Evolutionary conservation across 352 stramenopile genomes (phyloP).

Genomic region (Phytophthora lateralis): DNA sequence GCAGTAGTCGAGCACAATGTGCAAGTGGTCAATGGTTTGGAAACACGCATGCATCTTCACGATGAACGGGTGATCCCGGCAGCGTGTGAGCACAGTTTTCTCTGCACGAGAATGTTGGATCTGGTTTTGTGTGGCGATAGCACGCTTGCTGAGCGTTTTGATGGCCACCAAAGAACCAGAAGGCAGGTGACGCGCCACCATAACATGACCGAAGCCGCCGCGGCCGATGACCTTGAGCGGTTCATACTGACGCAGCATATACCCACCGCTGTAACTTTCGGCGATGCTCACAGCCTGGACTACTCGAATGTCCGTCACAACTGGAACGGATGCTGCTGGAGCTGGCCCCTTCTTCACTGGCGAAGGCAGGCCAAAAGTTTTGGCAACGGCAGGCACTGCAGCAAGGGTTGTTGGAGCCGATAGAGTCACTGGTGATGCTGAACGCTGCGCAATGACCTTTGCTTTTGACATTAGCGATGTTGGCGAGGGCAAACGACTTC

Average conservation of each 20-base stretch:
- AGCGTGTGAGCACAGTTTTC: conserved; percentile 88
- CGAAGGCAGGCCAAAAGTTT: conserved; percentile 17
- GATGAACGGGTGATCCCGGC: conserved; percentile 91
- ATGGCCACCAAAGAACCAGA: conserved; percentile 74
- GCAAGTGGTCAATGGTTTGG: conserved; percentile 82
- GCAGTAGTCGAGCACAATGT: conserved; percentile 80
- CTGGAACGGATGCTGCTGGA: conserved; percentile 21
- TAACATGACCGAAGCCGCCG: conserved; percentile 88
- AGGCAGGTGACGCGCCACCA: conserved; percentile 66
- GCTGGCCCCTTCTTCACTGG: conserved; percentile 23
- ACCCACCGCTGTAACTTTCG: conserved; percentile 83
- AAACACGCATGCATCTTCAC: conserved; percentile 89
- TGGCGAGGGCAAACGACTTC: conserved; percentile 25
- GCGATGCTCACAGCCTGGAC: conserved; percentile 77
- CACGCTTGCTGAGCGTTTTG: conserved; percentile 86
- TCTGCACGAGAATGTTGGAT: conserved; percentile 87
- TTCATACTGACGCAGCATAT: conserved; percentile 78
- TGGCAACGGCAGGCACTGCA: conserved; percentile 10
- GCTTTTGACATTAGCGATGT: conserved; percentile 32
- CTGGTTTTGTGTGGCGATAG: conserved; percentile 79
- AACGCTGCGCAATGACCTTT: conserved; percentile 25
- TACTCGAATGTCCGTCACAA: conserved; percentile 53
- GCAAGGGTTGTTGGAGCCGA: conserved; percentile 1
- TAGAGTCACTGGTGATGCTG: conserved; percentile 21
- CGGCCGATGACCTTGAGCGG: conserved; percentile 82